phyloP scores from a whole-genome alignment of 108 stramenopile genomes.

The Cyclotella atomus region DNA sequence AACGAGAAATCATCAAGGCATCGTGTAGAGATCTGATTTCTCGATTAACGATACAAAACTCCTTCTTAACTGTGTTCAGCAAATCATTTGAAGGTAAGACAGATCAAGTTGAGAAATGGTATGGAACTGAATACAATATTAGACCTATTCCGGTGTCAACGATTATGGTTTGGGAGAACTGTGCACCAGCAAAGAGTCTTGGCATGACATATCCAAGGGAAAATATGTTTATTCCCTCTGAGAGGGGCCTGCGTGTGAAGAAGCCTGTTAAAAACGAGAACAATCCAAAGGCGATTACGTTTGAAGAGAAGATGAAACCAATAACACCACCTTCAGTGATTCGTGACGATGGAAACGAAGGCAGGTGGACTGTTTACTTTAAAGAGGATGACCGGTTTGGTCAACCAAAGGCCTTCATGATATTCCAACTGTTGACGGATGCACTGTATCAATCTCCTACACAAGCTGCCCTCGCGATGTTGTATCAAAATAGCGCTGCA shows the following conservation, averaged over 20 bases:
- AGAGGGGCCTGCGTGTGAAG: slow-evolving; percentile 71
- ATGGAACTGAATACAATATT: slow-evolving; percentile 78
- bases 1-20: slow-evolving; percentile 55
- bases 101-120: slow-evolving; percentile 75
- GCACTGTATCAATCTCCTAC: slow-evolving; percentile 63
- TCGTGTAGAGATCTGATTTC: slow-evolving; percentile 41
- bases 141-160: slow-evolving; percentile 58
- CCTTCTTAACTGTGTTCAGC: slow-evolving; percentile 71
- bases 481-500: slow-evolving; percentile 72
- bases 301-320: slow-evolving; percentile 75
- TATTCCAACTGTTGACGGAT: slow-evolving; percentile 74
- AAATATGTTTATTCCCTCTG: slow-evolving; percentile 80
- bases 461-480: slow-evolving; percentile 65
- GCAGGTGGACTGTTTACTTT: slow-evolving; percentile 84
- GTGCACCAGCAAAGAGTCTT: slow-evolving; percentile 21
- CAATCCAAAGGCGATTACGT: slow-evolving; percentile 39
- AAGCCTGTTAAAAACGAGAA: slow-evolving; percentile 39
- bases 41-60: slow-evolving; percentile 75
- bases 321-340: slow-evolving; percentile 72
- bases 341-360: slow-evolving; percentile 79
- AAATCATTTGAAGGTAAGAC: slow-evolving; percentile 76
- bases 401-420: slow-evolving; percentile 79
- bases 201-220: slow-evolving; percentile 66
- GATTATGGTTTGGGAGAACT: slow-evolving; percentile 63
- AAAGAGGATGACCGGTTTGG: slow-evolving; percentile 83